Evolutionary conservation across 345 rosid genomes (phyloP).

Genomic region (Cochlearia excelsa): DNA sequence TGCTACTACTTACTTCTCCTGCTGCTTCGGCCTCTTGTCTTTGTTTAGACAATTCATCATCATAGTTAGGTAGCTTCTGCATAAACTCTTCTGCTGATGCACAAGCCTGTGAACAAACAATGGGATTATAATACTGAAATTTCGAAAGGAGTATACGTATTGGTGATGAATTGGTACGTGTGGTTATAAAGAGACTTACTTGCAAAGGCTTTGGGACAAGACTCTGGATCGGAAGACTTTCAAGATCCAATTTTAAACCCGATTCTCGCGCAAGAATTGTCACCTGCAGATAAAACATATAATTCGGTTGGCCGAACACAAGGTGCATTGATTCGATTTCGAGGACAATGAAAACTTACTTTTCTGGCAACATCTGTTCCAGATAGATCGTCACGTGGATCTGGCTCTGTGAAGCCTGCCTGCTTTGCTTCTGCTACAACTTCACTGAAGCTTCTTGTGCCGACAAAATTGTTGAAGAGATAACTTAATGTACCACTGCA

Average conservation of each 20-base stretch:
- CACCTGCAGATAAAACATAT: conserved; percentile 46
- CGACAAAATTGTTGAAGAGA: conserved; percentile 79
- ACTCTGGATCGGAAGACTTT: conserved; percentile 68
- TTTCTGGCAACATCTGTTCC: conserved; percentile 99
- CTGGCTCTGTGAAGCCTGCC: conserved; percentile 96
- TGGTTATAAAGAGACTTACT: conserved; percentile 46
- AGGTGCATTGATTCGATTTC: conserved; percentile 1
- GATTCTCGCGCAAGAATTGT: conserved; percentile 97
- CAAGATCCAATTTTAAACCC: conserved; percentile 86
- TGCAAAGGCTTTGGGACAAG: conserved; percentile 89
- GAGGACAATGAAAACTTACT: conserved; percentile 39
- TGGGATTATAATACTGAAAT: not conserved
- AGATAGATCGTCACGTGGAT: conserved; percentile 98
- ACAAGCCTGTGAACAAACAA: conserved; percentile 47
- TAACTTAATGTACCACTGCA: conserved; percentile 96
- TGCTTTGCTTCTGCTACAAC: conserved; percentile 85
- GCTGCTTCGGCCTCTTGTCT: conserved; percentile 76
- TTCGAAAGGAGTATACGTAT: conserved; percentile 6
- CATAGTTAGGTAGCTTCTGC: conserved; percentile 69
- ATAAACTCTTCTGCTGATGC: conserved; percentile 88
- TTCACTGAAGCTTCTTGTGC: conserved; percentile 65
- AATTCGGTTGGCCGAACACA: not conserved
- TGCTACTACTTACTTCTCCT: conserved; percentile 67
- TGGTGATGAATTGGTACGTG: not conserved
- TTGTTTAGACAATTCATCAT: conserved; percentile 60